Conservation (phyloP, 495 filamentous ascomycete species). For the Ramalina peruviana region DNA sequence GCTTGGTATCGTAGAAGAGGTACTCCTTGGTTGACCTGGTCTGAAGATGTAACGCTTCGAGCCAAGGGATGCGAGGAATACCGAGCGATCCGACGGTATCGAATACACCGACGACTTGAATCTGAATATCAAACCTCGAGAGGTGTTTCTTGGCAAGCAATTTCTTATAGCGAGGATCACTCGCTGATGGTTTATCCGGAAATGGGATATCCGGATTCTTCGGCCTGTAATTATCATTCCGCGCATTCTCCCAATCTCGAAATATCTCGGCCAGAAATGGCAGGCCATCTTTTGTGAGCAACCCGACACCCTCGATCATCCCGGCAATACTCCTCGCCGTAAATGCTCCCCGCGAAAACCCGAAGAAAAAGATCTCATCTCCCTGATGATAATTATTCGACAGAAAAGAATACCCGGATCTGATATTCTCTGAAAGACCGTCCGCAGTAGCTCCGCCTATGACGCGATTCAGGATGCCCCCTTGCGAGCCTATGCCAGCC, state of each 20-base stretch:
- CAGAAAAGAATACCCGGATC: slow-evolving; percentile 35
- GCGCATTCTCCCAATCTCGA: slow-evolving; percentile 31
- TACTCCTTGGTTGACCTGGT: slow-evolving; percentile 13
- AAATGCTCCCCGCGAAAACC: slow-evolving; percentile 45
- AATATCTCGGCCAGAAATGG: slow-evolving; percentile 32
- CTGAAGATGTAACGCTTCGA: slow-evolving; percentile 14
- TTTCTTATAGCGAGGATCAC: slow-evolving; percentile 13
- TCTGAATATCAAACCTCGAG: slow-evolving; percentile 16
- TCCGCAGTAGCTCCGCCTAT: slow-evolving; percentile 12
- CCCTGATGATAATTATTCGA: slow-evolving; percentile 36
- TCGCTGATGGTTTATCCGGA: slow-evolving; percentile 33
- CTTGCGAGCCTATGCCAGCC: slow-evolving; percentile 36
- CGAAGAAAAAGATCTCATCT: slow-evolving; percentile 46
- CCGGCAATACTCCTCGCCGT: slow-evolving; percentile 43
- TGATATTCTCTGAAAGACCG: slow-evolving; percentile 25
- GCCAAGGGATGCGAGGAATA: slow-evolving; percentile 16
- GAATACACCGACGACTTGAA: slow-evolving; percentile 43
- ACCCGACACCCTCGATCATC: slow-evolving; percentile 36
- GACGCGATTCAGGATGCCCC: slow-evolving; percentile 7
- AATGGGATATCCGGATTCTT: slow-evolving; percentile 44
- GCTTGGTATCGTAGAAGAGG: slow-evolving; percentile 20
- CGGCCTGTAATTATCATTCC: slow-evolving; percentile 17
- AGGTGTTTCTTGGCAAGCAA: slow-evolving; percentile 10
- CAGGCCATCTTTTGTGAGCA: slow-evolving; percentile 28
- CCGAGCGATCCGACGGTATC: slow-evolving; percentile 40